Conservation (phyloP, 306 rosid genomes). For the Trifolium repens region DNA sequence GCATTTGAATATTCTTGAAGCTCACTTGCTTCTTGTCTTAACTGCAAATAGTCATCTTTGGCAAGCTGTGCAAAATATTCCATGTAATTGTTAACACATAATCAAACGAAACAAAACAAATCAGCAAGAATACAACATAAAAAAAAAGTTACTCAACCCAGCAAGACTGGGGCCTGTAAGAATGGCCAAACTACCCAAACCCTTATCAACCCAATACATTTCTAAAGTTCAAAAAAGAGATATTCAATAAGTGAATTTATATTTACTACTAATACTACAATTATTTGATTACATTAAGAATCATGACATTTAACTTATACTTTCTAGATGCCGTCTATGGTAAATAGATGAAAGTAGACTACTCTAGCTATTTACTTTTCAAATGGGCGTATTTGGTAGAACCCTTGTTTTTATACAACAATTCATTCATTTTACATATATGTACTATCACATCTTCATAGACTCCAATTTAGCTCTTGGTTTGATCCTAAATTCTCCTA, state of each 20-base stretch:
- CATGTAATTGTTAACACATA: constrained; percentile 40
- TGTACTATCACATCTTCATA: constrained; percentile 21
- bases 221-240: constrained; percentile 1
- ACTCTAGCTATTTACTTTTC: not conserved
- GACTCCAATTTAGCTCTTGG: constrained; percentile 29
- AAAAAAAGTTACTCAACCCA: constrained; percentile 13
- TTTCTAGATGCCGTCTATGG: constrained; percentile 11
- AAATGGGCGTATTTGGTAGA: not conserved
- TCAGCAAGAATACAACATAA: constrained; percentile 27
- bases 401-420: constrained; percentile 4
- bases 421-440: not conserved
- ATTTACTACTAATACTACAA: constrained; percentile 8
- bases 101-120: constrained; percentile 22
- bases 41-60: constrained; percentile 78
- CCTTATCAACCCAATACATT: constrained; percentile 22
- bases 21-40: constrained; percentile 93
- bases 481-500: constrained; percentile 25
- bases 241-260: constrained; percentile 10
- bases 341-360: constrained; percentile 8
- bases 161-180: constrained; percentile 22
- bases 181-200: constrained; percentile 31
- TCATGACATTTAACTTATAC: constrained; percentile 7
- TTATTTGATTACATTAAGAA: constrained; percentile 28
- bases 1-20: constrained; percentile 93
- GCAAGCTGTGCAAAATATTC: constrained; percentile 73